These are phyloP conservation scores for Ehretia macrophylla DNA, from an alignment of 257 asterid species.

Conservation along the genomic window DNA sequence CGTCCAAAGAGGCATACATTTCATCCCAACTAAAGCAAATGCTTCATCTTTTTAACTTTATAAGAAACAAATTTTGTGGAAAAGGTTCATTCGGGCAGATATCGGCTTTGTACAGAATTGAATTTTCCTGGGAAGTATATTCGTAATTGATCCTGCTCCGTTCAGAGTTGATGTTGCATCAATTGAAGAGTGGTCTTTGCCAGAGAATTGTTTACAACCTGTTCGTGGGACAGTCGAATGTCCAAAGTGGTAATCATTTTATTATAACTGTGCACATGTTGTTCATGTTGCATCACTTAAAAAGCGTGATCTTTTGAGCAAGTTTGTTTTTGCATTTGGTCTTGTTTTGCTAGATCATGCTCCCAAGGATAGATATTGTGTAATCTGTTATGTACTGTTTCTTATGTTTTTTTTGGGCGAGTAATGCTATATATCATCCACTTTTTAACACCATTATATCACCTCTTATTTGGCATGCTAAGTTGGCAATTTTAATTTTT, in stretches of 20 bases:
- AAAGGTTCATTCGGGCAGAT: constrained; percentile 21
- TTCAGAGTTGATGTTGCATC: constrained; percentile 17
- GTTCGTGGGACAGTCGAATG: constrained; percentile 20
- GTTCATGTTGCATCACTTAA: no score
- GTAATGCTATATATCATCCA: no score
- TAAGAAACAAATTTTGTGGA: neutral
- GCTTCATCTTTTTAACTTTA: constrained; percentile 10
- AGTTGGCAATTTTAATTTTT: no score
- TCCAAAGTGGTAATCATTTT: neutral
- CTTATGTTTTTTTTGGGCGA: no score
- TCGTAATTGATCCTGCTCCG: constrained; percentile 12
- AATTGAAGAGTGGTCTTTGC: constrained; percentile 8
- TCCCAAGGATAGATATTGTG: no score
- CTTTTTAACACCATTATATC: no score
- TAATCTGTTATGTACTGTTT: no score
- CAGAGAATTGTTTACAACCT: constrained; percentile 4
- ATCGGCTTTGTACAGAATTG: constrained; percentile 21
- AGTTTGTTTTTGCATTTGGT: no score
- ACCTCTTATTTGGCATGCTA: no score
- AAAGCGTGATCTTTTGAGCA: no score
- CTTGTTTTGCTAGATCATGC: no score
- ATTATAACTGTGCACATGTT: no score
- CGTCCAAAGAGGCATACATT: constrained; percentile 1
- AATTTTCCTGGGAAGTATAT: constrained; percentile 22
- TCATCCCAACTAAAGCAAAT: constrained; percentile 8